Evolutionary conservation across 495 filamentous ascomycete genomes (phyloP).

Genomic region (Daldinia concentrica): DNA sequence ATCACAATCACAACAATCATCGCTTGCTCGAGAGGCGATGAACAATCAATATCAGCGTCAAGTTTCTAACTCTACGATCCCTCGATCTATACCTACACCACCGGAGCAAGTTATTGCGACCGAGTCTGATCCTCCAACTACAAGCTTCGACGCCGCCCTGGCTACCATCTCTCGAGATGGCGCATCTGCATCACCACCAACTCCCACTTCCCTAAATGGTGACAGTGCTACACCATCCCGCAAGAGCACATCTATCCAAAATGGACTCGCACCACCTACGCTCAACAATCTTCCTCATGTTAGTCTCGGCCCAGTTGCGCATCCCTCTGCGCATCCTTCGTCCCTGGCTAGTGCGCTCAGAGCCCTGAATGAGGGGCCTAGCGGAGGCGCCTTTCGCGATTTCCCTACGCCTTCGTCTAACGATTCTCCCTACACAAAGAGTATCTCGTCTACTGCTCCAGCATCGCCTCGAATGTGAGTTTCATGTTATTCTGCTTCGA

Average conservation of each 20-base stretch:
- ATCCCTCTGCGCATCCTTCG: slow-evolving; percentile 45
- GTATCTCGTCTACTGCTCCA: slow-evolving; percentile 63
- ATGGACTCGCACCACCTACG: slow-evolving; percentile 36
- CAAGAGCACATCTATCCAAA: slow-evolving; percentile 25
- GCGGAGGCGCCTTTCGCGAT: slow-evolving; percentile 31
- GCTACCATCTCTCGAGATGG: slow-evolving; percentile 25
- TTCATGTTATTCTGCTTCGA: neutral
- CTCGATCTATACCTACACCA: slow-evolving; percentile 37
- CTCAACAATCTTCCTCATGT: slow-evolving; percentile 38
- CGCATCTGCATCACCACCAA: slow-evolving; percentile 41
- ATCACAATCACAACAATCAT: slow-evolving; percentile 53
- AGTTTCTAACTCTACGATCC: slow-evolving; percentile 47
- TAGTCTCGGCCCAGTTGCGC: slow-evolving; percentile 44
- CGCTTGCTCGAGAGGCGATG: slow-evolving; percentile 63
- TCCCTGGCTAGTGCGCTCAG: slow-evolving; percentile 50
- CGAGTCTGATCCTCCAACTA: slow-evolving; percentile 30
- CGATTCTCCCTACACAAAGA: slow-evolving; percentile 59
- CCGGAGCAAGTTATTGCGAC: slow-evolving; percentile 27
- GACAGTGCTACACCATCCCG: slow-evolving; percentile 25
- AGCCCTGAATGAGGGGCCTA: slow-evolving; percentile 47
- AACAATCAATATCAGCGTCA: slow-evolving; percentile 53
- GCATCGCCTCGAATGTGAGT: slow-evolving; percentile 64
- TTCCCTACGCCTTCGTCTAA: slow-evolving; percentile 42
- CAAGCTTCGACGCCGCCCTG: slow-evolving; percentile 31
- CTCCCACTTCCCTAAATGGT: slow-evolving; percentile 39